Conservation (phyloP, 1,284 basidiomycete genomes). For the Singerocomus rubriflavus region DNA sequence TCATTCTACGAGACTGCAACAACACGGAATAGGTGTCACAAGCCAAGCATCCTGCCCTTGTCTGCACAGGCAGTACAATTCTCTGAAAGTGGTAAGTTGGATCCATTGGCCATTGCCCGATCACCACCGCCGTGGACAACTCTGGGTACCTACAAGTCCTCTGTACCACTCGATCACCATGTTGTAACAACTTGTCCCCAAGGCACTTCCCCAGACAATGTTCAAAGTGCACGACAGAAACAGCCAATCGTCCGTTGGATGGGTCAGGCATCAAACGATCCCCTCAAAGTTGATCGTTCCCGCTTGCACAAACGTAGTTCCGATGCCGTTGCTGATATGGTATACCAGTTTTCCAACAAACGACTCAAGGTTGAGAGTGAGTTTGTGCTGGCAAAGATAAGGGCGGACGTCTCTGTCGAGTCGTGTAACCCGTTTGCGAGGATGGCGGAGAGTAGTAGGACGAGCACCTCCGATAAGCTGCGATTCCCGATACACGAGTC, state of each 20-base stretch:
- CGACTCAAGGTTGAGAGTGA: constrained; percentile 25
- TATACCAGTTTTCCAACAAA: constrained; percentile 23
- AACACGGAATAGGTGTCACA: background rate
- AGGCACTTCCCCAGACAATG: background rate
- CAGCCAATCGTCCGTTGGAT: background rate
- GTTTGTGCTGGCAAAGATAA: constrained; percentile 20
- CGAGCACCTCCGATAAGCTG: background rate
- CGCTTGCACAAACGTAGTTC: constrained; percentile 28
- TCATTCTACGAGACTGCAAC: constrained; percentile 21
- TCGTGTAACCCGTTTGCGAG: constrained; percentile 25
- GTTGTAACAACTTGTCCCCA: background rate
- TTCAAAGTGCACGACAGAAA: background rate
- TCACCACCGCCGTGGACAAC: constrained; percentile 29
- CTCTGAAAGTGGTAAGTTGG: constrained; percentile 8
- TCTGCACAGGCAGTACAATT: constrained; percentile 19
- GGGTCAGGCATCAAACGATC: constrained; percentile 4
- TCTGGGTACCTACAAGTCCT: background rate
- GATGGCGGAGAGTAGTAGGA: constrained; percentile 13
- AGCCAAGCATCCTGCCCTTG: constrained; percentile 16
- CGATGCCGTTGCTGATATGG: constrained; percentile 20
- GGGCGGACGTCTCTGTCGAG: background rate
- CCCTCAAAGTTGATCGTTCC: constrained; percentile 22
- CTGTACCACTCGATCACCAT: background rate
- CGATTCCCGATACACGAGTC: background rate
- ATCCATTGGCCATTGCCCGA: constrained; percentile 29